Evolutionary conservation across 2,329 filamentous ascomycete species (phyloP), one percentile per base, ranked within the genome.

Genomic region (Incumbomyces delicatus): DNA sequence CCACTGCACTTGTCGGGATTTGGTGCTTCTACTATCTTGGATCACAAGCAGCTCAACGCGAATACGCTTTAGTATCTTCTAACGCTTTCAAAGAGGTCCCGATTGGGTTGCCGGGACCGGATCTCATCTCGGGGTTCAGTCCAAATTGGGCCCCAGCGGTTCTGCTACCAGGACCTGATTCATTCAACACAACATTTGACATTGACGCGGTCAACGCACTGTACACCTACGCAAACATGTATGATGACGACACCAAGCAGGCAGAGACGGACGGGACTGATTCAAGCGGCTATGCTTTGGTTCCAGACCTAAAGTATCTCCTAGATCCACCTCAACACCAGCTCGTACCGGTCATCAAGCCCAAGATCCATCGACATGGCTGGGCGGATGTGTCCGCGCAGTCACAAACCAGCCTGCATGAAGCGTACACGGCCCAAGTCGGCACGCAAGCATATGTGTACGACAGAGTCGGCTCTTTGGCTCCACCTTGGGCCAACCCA

Each of bases 1-100:
- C 41, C 16, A n/a, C 47, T 12, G 17, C 39, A 8, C 35, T 52
- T 1, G 36, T 47, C 16, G 34, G 32, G 6, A 22, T 50, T 4
- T 52, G 50, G 50, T 50, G 41, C n/a, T 52, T 41, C 20, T 50
- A 50, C 32, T 52, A 52, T 36, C 37, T 52, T 7, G 50, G 50
- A n/a, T 43, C 36, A n/a, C 50, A 52, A 37, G 50, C 50, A 10
- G 32, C 22, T 8, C 34, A 42, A 12, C n/a, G 37, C 10, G 47
- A 52, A 32, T 50, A 43, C 32, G 31, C 27, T 16, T 35, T 46
- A 30, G 30, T 33, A 14, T 16, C 34, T n/a, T 51, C 49, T 2
- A 18, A 20, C 2, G 10, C 32, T 3, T 42, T 33, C 12, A 36
- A 43, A 31, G 32, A 42, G n/a, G 17, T 47, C 20, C n/a, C n/a